Conservation (phyloP, 352 stramenopile species). For the Phytopythium helicoides region DNA sequence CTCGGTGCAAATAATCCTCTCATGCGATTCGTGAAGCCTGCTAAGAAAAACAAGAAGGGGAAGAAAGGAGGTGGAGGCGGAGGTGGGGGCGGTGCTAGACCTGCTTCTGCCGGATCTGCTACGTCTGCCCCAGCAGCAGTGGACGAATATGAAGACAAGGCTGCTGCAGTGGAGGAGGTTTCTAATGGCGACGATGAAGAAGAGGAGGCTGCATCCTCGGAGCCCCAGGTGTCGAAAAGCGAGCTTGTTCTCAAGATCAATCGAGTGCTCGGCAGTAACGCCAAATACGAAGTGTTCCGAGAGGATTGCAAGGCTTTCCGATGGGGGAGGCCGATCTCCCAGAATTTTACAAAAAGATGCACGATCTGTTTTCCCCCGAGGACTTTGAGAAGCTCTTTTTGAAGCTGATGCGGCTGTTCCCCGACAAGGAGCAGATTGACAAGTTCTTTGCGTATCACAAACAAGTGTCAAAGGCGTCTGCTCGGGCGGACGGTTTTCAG, state of each 20-base stretch:
- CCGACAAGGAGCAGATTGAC: slow-evolving; percentile 61
- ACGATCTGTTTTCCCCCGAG: slow-evolving; percentile 46
- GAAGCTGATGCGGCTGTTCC: slow-evolving; percentile 70
- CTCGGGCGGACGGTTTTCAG: slow-evolving; percentile 39
- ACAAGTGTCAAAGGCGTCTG: slow-evolving; percentile 36
- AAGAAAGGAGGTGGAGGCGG: slow-evolving; percentile 31
- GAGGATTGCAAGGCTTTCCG: slow-evolving; percentile 76
- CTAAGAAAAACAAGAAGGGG: slow-evolving; percentile 70
- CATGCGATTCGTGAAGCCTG: slow-evolving; percentile 73
- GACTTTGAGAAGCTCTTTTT: slow-evolving; percentile 81
- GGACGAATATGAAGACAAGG: slow-evolving; percentile 52
- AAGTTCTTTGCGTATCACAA: slow-evolving; percentile 65
- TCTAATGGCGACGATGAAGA: slow-evolving; percentile 40
- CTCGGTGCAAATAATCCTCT: slow-evolving; percentile 81
- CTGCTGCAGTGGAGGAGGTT: slow-evolving; percentile 19
- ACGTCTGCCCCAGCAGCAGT: neutral
- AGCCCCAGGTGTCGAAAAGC: slow-evolving; percentile 54
- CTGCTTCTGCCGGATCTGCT: neutral
- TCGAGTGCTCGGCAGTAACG: slow-evolving; percentile 69
- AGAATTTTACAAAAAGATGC: slow-evolving; percentile 74
- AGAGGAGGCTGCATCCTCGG: slow-evolving; percentile 5
- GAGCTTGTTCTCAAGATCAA: slow-evolving; percentile 77
- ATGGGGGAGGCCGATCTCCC: slow-evolving; percentile 50
- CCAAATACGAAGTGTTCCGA: slow-evolving; percentile 83
- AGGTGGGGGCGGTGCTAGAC: neutral